phyloP scores from a whole-genome alignment of 108 stramenopile species.

The Cyclotella choctawhatcheeana region DNA sequence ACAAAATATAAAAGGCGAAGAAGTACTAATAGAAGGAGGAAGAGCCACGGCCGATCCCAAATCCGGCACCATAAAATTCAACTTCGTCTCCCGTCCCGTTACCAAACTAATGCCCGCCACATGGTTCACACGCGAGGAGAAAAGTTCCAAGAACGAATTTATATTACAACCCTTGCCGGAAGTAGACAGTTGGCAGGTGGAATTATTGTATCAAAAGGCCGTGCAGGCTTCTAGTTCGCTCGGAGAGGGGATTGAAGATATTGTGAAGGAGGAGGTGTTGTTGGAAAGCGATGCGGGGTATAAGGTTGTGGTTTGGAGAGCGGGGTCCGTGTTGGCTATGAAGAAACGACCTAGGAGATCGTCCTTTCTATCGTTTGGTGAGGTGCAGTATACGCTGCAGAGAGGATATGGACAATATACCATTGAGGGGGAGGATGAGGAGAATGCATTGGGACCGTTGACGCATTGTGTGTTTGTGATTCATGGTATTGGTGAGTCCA shows the following conservation, averaged over 20 bases:
- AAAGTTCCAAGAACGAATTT: conserved; percentile 54
- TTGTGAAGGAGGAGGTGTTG: conserved; percentile 63
- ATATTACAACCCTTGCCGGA: conserved; percentile 57
- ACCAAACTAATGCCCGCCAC: conserved; percentile 63
- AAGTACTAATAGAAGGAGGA: conserved; percentile 69
- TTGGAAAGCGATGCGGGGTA: conserved; percentile 52
- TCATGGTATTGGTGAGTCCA: conserved; percentile 91
- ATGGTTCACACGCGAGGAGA: conserved; percentile 73
- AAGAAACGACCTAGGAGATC: conserved; percentile 50
- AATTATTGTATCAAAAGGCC: conserved; percentile 74
- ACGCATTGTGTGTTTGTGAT: conserved; percentile 85
- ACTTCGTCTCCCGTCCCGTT: conserved; percentile 57
- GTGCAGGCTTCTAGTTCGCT: conserved; percentile 55
- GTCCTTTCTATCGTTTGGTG: conserved; percentile 56
- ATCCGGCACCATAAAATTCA: conserved; percentile 54
- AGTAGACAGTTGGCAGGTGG: conserved; percentile 55
- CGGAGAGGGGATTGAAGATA: conserved; percentile 56
- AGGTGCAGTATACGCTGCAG: conserved; percentile 62
- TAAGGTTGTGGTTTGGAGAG: conserved; percentile 44
- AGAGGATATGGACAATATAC: conserved; percentile 72
- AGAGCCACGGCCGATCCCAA: conserved; percentile 70
- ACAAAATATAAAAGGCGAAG: conserved; percentile 12
- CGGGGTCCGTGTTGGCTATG: conserved; percentile 51
- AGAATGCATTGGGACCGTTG: conserved; percentile 68
- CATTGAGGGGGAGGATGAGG: conserved; percentile 83